Evolutionary conservation across 768 basidiomycete species (phyloP).

Genomic region (Mycena chlorophos): DNA sequence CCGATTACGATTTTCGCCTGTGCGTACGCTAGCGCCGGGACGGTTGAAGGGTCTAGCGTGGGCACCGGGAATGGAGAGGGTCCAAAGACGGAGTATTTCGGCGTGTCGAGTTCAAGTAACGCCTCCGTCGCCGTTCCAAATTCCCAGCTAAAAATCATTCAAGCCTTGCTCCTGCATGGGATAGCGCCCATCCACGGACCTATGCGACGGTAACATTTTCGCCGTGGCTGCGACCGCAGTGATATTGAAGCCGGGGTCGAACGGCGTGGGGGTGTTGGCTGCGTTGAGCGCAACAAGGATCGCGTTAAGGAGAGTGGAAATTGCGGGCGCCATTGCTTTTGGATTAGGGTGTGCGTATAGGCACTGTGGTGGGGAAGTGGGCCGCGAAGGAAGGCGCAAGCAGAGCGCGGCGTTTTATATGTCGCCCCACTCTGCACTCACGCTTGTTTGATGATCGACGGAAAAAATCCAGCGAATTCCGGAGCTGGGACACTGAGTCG

Average conservation of each 20-base stretch:
- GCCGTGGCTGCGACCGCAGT: conserved; percentile 24
- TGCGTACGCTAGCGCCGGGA: conserved; percentile 25
- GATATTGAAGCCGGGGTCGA: conserved; percentile 31
- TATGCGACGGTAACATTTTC: conserved; percentile 28
- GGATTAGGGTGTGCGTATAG: not conserved
- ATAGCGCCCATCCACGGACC: too few relatives aligned
- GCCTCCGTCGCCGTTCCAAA: conserved; percentile 32
- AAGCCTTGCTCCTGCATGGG: too few relatives aligned
- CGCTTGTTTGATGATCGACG: too few relatives aligned
- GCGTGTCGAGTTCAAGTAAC: conserved; percentile 30
- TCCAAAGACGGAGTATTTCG: conserved; percentile 31
- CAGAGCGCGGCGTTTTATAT: not conserved
- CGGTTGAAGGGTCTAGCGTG: conserved; percentile 10
- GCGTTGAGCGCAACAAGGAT: conserved; percentile 18
- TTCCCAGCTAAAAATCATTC: too few relatives aligned
- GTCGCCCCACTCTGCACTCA: not conserved
- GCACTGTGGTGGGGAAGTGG: not conserved
- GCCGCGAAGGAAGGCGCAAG: not conserved
- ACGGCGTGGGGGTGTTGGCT: conserved; percentile 13
- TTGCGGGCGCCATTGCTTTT: not conserved
- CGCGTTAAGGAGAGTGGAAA: conserved; percentile 19
- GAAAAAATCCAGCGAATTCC: too few relatives aligned
- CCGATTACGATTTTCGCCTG: conserved; percentile 24
- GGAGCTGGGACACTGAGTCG: too few relatives aligned
- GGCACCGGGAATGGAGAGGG: conserved; percentile 28